Percentiles rank a stretch among this genome's conserved stretches.
These are phyloP conservation scores for Crinitomyces ghanaensis DNA, from an alignment of 805 yeast genomes.

Conservation along the genomic window DNA sequence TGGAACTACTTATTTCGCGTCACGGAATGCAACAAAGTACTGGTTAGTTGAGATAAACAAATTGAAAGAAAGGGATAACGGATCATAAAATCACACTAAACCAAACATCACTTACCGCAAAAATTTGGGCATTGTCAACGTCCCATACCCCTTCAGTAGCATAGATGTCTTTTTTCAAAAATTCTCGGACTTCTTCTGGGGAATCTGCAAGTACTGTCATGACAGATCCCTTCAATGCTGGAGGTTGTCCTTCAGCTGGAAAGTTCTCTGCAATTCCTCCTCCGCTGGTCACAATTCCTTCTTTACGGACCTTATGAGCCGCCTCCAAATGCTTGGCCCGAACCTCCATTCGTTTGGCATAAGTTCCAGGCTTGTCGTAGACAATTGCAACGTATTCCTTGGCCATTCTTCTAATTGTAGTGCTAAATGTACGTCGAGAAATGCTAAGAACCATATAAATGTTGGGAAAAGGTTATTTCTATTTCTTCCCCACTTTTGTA, in stretches of 20 bases:
- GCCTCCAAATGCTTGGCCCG: constrained; percentile 33
- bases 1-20: too few species aligned
- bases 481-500: too few species aligned
- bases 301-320: constrained; percentile 21
- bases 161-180: constrained; percentile 54
- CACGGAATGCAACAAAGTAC: too few species aligned
- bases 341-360: constrained; percentile 23
- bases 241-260: constrained; percentile 22
- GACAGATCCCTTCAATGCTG: constrained; percentile 55
- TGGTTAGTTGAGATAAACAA: too few species aligned
- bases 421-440: too few species aligned
- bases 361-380: constrained; percentile 52
- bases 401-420: too few species aligned
- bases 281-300: constrained; percentile 27
- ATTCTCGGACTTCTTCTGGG: constrained; percentile 52
- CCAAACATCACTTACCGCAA: constrained; percentile 40
- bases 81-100: too few species aligned
- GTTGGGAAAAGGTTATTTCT: too few species aligned
- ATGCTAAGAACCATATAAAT: too few species aligned
- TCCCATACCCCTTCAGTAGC: constrained; percentile 68
- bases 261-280: constrained; percentile 30
- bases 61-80: too few species aligned
- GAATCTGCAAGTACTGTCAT: constrained; percentile 53
- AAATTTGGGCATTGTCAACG: constrained; percentile 44
- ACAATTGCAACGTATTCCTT: constrained; percentile 56